Conservation (phyloP, 225 moss, liverwort and hornwort genomes). For the Pseudisothecium myosuroides region DNA sequence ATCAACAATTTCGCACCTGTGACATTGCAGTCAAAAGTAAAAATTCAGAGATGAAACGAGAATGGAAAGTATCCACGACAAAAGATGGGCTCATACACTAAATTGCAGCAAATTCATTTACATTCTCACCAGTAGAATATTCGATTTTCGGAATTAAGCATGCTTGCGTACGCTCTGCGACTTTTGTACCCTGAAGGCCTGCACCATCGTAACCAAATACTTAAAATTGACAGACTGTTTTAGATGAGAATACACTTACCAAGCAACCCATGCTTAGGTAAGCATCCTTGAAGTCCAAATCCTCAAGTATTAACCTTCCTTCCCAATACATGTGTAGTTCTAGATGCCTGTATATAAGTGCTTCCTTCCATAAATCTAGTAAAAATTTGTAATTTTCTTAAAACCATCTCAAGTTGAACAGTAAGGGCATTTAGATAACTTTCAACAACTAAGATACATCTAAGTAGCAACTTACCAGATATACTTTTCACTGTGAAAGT, state of each 20-base stretch:
- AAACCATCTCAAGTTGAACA: background rate
- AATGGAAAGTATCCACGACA: background rate
- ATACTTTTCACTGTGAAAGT: conserved; percentile 89
- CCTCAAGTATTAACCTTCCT: background rate
- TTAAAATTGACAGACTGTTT: background rate
- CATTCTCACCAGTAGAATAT: conserved; percentile 75
- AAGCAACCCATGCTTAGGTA: background rate
- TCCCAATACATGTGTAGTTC: background rate
- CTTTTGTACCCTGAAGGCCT: conserved; percentile 90
- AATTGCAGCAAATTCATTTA: background rate
- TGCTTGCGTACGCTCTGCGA: conserved; percentile 77
- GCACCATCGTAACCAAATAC: conserved; percentile 13
- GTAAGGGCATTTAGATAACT: background rate
- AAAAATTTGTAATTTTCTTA: background rate
- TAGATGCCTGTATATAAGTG: background rate
- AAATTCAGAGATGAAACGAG: background rate
- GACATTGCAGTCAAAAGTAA: background rate
- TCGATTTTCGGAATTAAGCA: conserved; percentile 86
- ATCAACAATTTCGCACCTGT: conserved; percentile 87
- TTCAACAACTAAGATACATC: background rate
- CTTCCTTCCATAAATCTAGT: background rate
- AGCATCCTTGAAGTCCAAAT: background rate
- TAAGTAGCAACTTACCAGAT: conserved; percentile 44
- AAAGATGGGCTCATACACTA: background rate
- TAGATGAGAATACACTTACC: background rate